Evolutionary conservation across 1,284 basidiomycete genomes (phyloP).

Genomic region (Moesziomyces antarcticus): DNA sequence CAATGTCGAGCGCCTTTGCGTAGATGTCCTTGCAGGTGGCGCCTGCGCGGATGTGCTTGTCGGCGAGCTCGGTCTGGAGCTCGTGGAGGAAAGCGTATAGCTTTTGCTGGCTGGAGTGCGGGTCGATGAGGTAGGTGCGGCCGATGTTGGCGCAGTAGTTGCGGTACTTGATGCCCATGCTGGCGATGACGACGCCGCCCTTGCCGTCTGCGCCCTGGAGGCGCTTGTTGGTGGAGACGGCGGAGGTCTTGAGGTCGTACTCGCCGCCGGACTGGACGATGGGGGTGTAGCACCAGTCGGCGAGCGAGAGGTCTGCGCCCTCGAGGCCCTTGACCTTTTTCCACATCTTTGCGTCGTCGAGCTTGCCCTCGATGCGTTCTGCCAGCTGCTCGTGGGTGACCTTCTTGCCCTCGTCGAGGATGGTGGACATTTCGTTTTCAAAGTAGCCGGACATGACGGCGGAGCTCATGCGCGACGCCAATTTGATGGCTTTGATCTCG

Average conservation of each 20-base stretch:
- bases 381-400: conserved; percentile 88
- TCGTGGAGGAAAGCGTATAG: conserved; percentile 81
- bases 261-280: conserved; percentile 93
- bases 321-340: conserved; percentile 73
- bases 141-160: conserved; percentile 92
- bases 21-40: conserved; percentile 82
- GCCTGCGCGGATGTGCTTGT: conserved; percentile 81
- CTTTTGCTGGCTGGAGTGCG: conserved; percentile 76
- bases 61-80: conserved; percentile 81
- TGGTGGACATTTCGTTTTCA: conserved; percentile 85
- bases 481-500: conserved; percentile 71
- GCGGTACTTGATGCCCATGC: conserved; percentile 90
- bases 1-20: conserved; percentile 77
- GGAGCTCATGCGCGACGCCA: conserved; percentile 82
- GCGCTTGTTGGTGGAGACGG: conserved; percentile 77
- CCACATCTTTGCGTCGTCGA: conserved; percentile 79
- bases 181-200: conserved; percentile 79
- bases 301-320: conserved; percentile 80
- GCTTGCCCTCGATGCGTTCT: conserved; percentile 82
- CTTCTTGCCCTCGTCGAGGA: conserved; percentile 89
- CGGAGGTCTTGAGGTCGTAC: conserved; percentile 88
- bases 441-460: conserved; percentile 88
- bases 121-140: conserved; percentile 93
- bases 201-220: conserved; percentile 84
- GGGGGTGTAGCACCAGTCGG: conserved; percentile 93